Conservation (phyloP, 176 grass and related monocot species). For the Zea mays region DNA sequence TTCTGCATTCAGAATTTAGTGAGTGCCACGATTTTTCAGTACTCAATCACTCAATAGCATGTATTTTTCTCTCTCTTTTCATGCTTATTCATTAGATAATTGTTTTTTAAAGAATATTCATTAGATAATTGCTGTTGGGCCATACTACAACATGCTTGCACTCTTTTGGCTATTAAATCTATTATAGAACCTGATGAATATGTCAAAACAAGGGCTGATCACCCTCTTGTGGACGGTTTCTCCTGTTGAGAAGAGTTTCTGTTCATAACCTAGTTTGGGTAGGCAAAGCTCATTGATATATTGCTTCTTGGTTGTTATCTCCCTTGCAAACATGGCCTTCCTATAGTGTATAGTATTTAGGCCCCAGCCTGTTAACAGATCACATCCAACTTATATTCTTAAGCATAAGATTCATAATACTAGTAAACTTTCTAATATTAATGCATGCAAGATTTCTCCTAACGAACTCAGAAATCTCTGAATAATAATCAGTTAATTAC, state of each 20-base stretch:
- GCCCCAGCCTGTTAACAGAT: not conserved
- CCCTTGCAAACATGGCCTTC: not conserved
- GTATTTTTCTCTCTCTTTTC: conserved; percentile 15
- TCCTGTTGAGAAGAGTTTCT: not conserved
- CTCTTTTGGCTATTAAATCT: not conserved
- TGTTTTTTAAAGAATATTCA: not conserved
- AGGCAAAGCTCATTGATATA: not conserved
- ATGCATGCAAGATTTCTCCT: not conserved
- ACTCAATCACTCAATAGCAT: not conserved
- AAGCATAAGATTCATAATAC: not conserved
- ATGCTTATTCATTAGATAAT: conserved; percentile 19
- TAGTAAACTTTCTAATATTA: not conserved
- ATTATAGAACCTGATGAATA: not conserved
- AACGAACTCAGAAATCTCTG: not conserved
- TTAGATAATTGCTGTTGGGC: not conserved
- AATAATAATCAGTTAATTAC: conserved; percentile 13
- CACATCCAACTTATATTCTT: not conserved
- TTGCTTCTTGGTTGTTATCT: not conserved
- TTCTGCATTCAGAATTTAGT: conserved; percentile 15
- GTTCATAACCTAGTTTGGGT: not conserved
- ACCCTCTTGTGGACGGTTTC: not conserved
- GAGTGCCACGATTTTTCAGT: not conserved
- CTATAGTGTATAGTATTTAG: not conserved
- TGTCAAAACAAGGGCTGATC: not conserved
- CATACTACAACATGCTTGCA: not conserved